Evolutionary conservation across 1,284 basidiomycete species (phyloP).

Genomic region (Entoloma clypeatum): DNA sequence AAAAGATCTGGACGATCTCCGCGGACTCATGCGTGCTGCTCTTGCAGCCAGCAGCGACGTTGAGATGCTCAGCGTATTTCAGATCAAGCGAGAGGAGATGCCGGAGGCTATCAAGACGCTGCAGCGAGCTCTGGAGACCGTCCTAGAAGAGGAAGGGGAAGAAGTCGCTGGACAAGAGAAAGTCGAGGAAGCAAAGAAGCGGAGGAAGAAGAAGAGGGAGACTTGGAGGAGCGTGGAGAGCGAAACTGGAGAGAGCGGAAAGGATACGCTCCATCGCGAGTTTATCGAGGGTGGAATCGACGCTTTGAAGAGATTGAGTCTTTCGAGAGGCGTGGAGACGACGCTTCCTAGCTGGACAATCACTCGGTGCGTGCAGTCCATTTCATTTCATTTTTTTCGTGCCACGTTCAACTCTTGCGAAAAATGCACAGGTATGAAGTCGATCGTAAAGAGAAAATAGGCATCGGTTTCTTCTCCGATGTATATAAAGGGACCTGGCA

Average conservation of each 20-base stretch:
- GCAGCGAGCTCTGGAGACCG: constrained; percentile 57
- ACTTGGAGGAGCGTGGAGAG: too few relatives aligned
- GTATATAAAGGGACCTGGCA: constrained; percentile 67
- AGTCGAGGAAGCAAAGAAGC: too few relatives aligned
- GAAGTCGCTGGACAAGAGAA: background rate
- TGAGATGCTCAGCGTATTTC: constrained; percentile 60
- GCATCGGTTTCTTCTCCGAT: constrained; percentile 66
- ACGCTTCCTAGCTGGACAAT: constrained; percentile 70
- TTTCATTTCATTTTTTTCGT: constrained; percentile 4
- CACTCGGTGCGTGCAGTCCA: constrained; percentile 43
- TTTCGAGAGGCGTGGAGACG: constrained; percentile 36
- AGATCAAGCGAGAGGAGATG: constrained; percentile 63
- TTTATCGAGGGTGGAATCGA: constrained; percentile 47
- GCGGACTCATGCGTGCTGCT: constrained; percentile 52
- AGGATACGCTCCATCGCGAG: constrained; percentile 34
- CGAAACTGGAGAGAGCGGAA: background rate
- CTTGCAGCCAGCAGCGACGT: constrained; percentile 54
- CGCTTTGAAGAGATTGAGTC: constrained; percentile 49
- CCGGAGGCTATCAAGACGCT: constrained; percentile 76
- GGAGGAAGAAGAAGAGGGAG: background rate
- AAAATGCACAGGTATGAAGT: constrained; percentile 29
- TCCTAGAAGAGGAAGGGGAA: constrained; percentile 3
- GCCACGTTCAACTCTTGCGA: background rate
- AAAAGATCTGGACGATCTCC: constrained; percentile 54
- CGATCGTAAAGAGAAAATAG: constrained; percentile 58